phyloP scores from a whole-genome alignment of 176 grass and related monocot species.

The Aegilops bicornis region DNA sequence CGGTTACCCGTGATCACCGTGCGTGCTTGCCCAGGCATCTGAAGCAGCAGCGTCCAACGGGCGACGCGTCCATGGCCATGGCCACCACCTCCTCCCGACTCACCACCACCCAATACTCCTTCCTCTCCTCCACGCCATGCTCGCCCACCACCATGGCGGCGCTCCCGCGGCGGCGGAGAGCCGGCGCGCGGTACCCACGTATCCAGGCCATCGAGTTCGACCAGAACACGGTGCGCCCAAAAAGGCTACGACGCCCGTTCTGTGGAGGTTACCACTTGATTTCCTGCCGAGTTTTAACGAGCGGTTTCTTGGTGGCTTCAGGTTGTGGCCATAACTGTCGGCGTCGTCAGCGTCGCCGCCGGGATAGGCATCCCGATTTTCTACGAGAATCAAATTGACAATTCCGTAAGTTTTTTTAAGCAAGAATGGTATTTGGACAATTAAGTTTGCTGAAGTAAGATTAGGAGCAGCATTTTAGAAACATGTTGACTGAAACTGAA shows the following conservation, averaged over 20 bases:
- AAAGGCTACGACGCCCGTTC: background rate
- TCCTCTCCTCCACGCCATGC: conserved; percentile 39
- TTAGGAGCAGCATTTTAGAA: background rate
- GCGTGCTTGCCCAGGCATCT: background rate
- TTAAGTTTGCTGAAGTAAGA: background rate
- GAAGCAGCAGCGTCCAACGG: conserved; percentile 10
- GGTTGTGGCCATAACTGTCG: conserved; percentile 85
- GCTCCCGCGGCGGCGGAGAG: conserved; percentile 4
- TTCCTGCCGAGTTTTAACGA: background rate
- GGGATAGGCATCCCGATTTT: conserved; percentile 92
- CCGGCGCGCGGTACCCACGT: conserved; percentile 42
- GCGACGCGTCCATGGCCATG: conserved; percentile 54
- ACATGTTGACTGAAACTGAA: conserved; percentile 3
- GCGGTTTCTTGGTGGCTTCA: conserved; percentile 16
- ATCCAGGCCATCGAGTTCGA: conserved; percentile 84
- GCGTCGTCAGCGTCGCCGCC: conserved; percentile 79
- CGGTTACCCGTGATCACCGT: conserved; percentile 14
- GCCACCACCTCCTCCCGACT: conserved; percentile 36
- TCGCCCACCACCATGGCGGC: conserved; percentile 1
- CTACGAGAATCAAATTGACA: conserved; percentile 93
- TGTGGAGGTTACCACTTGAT: background rate
- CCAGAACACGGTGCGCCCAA: conserved; percentile 74
- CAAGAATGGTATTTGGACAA: background rate
- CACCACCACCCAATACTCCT: conserved; percentile 42
- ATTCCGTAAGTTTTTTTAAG: conserved; percentile 48